Conservation (phyloP, 2,329 filamentous ascomycete genomes). For the Epichloe sylvatica region DNA sequence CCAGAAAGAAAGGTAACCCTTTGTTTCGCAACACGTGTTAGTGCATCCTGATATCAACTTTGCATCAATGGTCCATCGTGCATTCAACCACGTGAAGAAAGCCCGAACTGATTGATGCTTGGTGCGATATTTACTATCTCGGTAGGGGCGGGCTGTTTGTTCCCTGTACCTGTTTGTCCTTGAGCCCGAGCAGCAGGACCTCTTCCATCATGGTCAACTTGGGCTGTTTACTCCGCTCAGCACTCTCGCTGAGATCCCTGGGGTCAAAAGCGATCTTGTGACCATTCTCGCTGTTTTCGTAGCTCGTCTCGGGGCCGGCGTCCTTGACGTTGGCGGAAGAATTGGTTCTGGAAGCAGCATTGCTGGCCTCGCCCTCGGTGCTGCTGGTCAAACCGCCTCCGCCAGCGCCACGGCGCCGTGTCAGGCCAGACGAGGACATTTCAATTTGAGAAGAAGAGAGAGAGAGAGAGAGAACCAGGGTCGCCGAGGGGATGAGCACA, state of each 20-base stretch:
- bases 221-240: conserved; percentile 91
- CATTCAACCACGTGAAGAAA: neutral
- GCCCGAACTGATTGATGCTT: neutral
- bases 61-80: neutral
- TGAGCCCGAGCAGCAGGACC: conserved; percentile 83
- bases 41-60: neutral
- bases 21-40: conserved; percentile 8
- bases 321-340: conserved; percentile 40
- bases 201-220: conserved; percentile 99
- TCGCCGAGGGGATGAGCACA: neutral
- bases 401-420: conserved; percentile 57
- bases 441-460: conserved; percentile 6
- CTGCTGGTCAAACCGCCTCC: conserved; percentile 36
- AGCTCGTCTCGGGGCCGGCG: conserved; percentile 60
- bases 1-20: conserved; percentile 99
- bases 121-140: neutral
- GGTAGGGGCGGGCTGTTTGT: neutral
- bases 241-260: conserved; percentile 91
- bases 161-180: conserved; percentile 82
- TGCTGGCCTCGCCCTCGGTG: conserved; percentile 41
- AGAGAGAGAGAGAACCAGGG: neutral
- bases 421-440: conserved; percentile 39
- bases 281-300: conserved; percentile 84
- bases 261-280: conserved; percentile 98
- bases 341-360: conserved; percentile 42